Evolutionary conservation across 2,329 filamentous ascomycete genomes (phyloP), one percentile per base, ranked within the genome.

Genomic region (Microdochium trichocladiopsis): DNA sequence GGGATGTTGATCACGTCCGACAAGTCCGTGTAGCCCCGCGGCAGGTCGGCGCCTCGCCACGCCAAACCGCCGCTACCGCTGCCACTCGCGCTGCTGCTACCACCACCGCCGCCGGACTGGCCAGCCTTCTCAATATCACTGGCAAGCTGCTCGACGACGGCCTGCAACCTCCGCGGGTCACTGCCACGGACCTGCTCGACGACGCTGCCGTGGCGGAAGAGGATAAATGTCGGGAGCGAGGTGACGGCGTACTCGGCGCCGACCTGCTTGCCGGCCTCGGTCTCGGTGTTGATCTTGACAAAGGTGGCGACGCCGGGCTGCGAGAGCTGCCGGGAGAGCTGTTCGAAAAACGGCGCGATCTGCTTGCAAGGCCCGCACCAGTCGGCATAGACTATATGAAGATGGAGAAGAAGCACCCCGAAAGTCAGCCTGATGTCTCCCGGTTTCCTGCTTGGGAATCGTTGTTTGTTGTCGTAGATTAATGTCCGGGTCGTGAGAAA

Each of bases 161-260:
- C 75, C 62, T 84, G 83, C 16, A 97, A 82, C 62, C 85, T 84
- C 52, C 76, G 71, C 14, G 82, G 79, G 66, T 96, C 83, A 49
- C 88, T 88, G 47, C 91, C 92, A 65, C 82, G 78, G 55, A 94
- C 80, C 61, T 82, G 86, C 50, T 87, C 80, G 48, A 83, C 78
- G 52, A 84, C 73, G 57, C 82, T 76, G 60, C 84, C 86, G 64
- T 87, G 79, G 61, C 87, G 86, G 75, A 90, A 95, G 62, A 96
- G 79, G 64, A 97, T 80, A 69, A 97, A 96, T n/a, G 92, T 95
- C 9, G 94, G 94, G 65, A 93, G 84, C 70, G 82, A 80, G 21
- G 83, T 84, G 63, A 97, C 78, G 57, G 76, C 75, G 72, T 95
- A 94, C 59, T 84, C 82, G 55, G 80, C 66, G 16, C 88, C 83